A percentile compares a stretch with the other conserved stretches of the same genome.
Conservation (phyloP, 768 basidiomycete species). For the Chlorophyllum brunneum region DNA sequence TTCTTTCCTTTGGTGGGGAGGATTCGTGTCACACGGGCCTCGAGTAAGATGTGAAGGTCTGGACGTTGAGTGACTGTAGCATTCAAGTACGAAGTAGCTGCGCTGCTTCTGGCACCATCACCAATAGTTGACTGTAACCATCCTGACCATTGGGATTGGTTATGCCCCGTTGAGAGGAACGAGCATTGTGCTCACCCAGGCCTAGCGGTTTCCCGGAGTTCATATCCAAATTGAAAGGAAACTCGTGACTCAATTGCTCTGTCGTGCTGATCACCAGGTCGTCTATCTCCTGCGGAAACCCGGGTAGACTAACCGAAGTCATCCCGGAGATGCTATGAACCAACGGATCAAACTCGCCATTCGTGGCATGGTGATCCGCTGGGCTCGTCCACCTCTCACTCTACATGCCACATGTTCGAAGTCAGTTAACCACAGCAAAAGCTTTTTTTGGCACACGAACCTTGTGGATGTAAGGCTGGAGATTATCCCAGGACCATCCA, state of each 20-base stretch:
- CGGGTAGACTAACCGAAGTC: constrained; percentile 24
- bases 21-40: constrained; percentile 23
- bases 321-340: constrained; percentile 27
- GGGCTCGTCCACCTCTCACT: constrained; percentile 25
- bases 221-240: constrained; percentile 37
- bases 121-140: constrained; percentile 23
- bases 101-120: constrained; percentile 20
- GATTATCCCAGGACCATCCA: constrained; percentile 26
- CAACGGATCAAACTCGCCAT: constrained; percentile 28
- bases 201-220: constrained; percentile 40
- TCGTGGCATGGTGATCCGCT: constrained; percentile 26
- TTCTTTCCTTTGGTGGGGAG: constrained; percentile 1
- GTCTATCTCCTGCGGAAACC: constrained; percentile 25
- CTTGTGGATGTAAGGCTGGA: constrained; percentile 22
- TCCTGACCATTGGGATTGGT: constrained; percentile 11
- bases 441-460: constrained; percentile 11
- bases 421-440: not conserved
- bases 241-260: constrained; percentile 29
- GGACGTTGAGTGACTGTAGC: constrained; percentile 17
- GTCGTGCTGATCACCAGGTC: constrained; percentile 29
- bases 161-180: not conserved
- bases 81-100: constrained; percentile 22
- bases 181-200: constrained; percentile 25
- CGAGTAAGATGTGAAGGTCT: constrained; percentile 28
- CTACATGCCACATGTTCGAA: constrained; percentile 12